Evolutionary conservation across 108 stramenopile species (phyloP), one percentile per base, ranked within the genome.

Genomic region (Bacterosira constricta): DNA sequence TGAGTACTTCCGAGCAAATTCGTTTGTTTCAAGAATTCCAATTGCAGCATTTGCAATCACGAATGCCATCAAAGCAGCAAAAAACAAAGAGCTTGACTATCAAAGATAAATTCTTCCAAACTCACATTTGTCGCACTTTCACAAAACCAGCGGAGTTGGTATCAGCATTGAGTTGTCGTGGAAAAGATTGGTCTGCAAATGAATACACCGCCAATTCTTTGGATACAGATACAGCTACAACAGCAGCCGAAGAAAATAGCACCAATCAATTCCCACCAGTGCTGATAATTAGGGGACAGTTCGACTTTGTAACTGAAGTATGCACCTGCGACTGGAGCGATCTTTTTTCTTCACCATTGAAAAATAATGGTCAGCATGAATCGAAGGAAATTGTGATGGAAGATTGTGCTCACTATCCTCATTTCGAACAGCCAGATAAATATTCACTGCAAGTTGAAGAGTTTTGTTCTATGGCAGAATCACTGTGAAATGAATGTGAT

Each of bases 231-330:
- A 20, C 17, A 11, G 12, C 30, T 31, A 54, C 53, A 10, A n/a
- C 41, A 42, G 41, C 8, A 42, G 41, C 41, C 12, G 2, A 4
- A 38, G 46, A 36, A 18, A 41, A 46, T 17, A 6, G 6, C 11
- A 23, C 38, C 20, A 35, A 45, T 15, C 21, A 6, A 21, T 63
- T 80, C 12, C 79, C 79, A 46, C 74, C 79, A 2, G 60, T 75
- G 9, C 61, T 80, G 9, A 61, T 80, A 7, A 49, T 80, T 29
- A 9, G 73, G 27, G 79, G 79, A 4, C 44, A 69, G 42, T 45
- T 75, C 23, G 79, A 80, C 51, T 80, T 80, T 67, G 68, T 80
- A 11, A 80, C 79, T 2, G 74, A 80, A 51, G 32, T 11, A 51
- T 80, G 79, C 23, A 75, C 58, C 20, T 32, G 50, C 42, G 79